Evolutionary conservation across 2,329 filamentous ascomycete genomes (phyloP).

Genomic region (Botryotinia globosa): DNA sequence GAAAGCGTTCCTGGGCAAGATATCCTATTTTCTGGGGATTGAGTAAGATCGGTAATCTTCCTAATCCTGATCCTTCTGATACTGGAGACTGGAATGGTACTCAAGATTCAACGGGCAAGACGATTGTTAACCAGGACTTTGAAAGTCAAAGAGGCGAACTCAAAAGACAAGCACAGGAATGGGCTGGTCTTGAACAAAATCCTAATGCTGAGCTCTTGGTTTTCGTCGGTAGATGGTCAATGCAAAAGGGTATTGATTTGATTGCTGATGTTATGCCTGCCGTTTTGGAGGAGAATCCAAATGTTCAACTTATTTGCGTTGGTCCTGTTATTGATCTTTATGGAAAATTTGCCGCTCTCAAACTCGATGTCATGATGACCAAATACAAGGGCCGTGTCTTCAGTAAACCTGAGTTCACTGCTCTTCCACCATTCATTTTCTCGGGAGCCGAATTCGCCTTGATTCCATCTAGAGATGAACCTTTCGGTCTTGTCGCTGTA

Average conservation of each 20-base stretch:
- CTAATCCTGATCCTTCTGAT: conserved; percentile 65
- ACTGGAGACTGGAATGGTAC: conserved; percentile 56
- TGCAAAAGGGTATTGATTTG: conserved; percentile 67
- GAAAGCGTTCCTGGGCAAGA: conserved; percentile 61
- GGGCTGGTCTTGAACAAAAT: conserved; percentile 61
- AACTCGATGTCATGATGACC: conserved; percentile 62
- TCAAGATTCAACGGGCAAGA: conserved; percentile 43
- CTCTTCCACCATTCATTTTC: conserved; percentile 65
- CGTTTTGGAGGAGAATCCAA: conserved; percentile 57
- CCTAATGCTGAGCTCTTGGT: conserved; percentile 63
- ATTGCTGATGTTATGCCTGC: conserved; percentile 66
- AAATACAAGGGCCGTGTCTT: conserved; percentile 61
- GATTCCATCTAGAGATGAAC: conserved; percentile 67
- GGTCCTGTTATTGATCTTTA: conserved; percentile 67
- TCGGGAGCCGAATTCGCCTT: conserved; percentile 66
- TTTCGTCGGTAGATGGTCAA: conserved; percentile 67
- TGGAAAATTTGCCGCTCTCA: conserved; percentile 64
- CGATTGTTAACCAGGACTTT: conserved; percentile 54
- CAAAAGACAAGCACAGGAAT: conserved; percentile 62
- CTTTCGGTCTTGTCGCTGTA: conserved; percentile 66
- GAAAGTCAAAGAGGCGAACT: conserved; percentile 53
- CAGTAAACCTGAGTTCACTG: conserved; percentile 67
- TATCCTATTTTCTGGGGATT: conserved; percentile 67
- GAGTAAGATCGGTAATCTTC: conserved; percentile 65
- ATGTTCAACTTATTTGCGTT: conserved; percentile 60